These are phyloP conservation scores for Neopestalotiopsis clavispora DNA, from an alignment of 2,329 filamentous ascomycete species.

Conservation along the genomic window DNA sequence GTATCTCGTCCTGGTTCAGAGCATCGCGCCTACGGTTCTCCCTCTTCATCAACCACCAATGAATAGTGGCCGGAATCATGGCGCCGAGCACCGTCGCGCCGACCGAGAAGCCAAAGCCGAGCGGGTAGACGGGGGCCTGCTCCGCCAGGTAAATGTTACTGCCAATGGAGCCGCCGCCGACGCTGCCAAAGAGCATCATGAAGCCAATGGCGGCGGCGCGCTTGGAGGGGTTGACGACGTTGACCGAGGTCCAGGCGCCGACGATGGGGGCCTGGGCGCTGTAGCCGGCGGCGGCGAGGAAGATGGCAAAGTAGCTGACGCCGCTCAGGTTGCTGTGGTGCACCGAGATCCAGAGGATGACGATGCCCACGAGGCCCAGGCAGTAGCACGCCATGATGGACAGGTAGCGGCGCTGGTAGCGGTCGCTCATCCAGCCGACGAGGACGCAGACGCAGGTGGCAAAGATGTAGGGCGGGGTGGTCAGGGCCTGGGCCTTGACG, in stretches of 20 bases:
- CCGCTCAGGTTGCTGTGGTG: slow-evolving; percentile 24
- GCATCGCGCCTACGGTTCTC: slow-evolving; percentile 21
- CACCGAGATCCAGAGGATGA: slow-evolving; percentile 27
- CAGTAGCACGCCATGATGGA: slow-evolving; percentile 27
- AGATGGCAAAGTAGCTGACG: slow-evolving; percentile 29
- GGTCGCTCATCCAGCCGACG: slow-evolving; percentile 48
- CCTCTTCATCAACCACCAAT: slow-evolving; percentile 21
- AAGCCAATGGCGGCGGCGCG: slow-evolving; percentile 24
- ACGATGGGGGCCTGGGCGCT: slow-evolving; percentile 22
- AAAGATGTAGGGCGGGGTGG: slow-evolving; percentile 44
- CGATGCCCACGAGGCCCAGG: slow-evolving; percentile 25
- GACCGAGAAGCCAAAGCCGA: slow-evolving; percentile 27
- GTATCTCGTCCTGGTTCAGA: slow-evolving; percentile 16
- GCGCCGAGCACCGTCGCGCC: slow-evolving; percentile 23
- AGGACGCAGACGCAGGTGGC: slow-evolving; percentile 31
- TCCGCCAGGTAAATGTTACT: slow-evolving; percentile 27
- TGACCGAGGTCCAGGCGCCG: slow-evolving; percentile 20
- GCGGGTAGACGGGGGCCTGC: slow-evolving; percentile 26
- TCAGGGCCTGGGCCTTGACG: slow-evolving; percentile 51
- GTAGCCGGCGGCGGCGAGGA: slow-evolving; percentile 28
- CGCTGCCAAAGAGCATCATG: slow-evolving; percentile 24
- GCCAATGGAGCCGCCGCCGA: slow-evolving; percentile 23
- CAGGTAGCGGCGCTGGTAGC: slow-evolving; percentile 36
- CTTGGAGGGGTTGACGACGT: slow-evolving; percentile 8
- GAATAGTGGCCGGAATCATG: slow-evolving; percentile 20